Conservation (phyloP, 2,329 filamentous ascomycete species). For the Elsinoe fawcettii region DNA sequence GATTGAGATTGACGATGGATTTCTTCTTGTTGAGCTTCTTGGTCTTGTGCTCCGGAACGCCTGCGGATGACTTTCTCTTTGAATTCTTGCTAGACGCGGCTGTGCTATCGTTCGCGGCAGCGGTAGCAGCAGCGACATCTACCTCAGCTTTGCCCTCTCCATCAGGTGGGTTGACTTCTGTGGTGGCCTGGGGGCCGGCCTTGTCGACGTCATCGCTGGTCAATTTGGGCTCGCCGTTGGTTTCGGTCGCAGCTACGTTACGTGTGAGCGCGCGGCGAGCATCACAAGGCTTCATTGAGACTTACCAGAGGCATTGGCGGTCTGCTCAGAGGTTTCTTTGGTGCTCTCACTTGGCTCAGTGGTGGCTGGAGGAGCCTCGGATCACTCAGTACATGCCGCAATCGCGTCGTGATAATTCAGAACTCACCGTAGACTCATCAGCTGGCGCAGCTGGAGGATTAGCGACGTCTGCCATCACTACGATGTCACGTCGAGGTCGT, state of each 20-base stretch:
- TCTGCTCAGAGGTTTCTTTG: background rate
- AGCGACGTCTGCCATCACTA: conserved; percentile 9
- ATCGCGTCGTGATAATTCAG: background rate
- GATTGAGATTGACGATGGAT: conserved; percentile 57
- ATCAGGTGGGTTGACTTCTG: conserved; percentile 19
- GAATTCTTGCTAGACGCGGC: conserved; percentile 27
- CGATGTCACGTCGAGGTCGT: conserved; percentile 1
- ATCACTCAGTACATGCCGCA: background rate
- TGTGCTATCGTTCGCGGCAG: conserved; percentile 19
- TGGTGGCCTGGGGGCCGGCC: conserved; percentile 19
- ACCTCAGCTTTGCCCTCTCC: conserved; percentile 18
- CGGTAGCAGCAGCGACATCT: conserved; percentile 13
- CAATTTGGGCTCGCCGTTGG: conserved; percentile 12
- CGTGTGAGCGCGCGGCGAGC: background rate
- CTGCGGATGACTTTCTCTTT: conserved; percentile 54
- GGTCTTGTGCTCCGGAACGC: conserved; percentile 57
- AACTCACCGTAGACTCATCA: conserved; percentile 13
- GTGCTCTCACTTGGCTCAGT: background rate
- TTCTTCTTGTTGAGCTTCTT: conserved; percentile 84
- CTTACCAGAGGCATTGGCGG: conserved; percentile 7
- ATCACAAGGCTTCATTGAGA: background rate
- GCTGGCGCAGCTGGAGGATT: conserved; percentile 6
- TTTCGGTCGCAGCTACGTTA: background rate
- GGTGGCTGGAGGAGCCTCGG: conserved; percentile 9
- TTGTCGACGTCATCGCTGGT: conserved; percentile 12